Percentiles rank a stretch among this genome's conserved stretches.
Evolutionary conservation across 495 filamentous ascomycete genomes (phyloP).

Genomic region (Talaromyces wortmannii): DNA sequence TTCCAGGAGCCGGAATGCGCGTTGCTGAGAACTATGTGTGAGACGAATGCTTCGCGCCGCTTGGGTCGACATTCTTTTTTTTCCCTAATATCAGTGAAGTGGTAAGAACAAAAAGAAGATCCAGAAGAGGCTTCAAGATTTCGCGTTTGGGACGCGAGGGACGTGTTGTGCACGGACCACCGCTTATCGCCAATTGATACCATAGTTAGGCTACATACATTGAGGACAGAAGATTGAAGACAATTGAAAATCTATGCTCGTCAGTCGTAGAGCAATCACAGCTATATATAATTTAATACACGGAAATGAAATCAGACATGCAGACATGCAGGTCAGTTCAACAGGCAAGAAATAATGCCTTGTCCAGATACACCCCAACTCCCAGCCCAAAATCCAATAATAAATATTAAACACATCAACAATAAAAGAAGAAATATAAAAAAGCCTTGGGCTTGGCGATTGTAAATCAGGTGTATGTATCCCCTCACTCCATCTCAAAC

Average conservation of each 20-base stretch:
- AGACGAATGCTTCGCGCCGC: conserved; percentile 54
- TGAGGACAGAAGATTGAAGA: too few species aligned
- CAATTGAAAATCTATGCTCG: background rate
- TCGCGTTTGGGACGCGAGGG: background rate
- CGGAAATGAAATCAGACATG: background rate
- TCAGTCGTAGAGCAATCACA: background rate
- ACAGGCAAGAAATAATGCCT: too few species aligned
- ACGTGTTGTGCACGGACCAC: conserved; percentile 20
- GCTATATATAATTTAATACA: background rate
- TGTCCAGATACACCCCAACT: too few species aligned
- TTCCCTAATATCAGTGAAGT: background rate
- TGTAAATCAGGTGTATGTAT: too few species aligned
- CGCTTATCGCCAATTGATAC: conserved; percentile 12
- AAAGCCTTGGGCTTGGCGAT: too few species aligned
- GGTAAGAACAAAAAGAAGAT: background rate
- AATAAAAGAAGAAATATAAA: too few species aligned
- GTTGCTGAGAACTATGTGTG: conserved; percentile 49
- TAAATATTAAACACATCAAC: too few species aligned
- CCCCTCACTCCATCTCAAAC: too few species aligned
- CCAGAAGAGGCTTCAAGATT: background rate
- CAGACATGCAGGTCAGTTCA: background rate
- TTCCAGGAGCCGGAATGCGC: conserved; percentile 72
- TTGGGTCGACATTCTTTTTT: conserved; percentile 51
- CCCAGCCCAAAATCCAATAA: too few species aligned
- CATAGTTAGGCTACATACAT: background rate